These are phyloP conservation scores for Scenedesmus sp. DNA, from an alignment of 163 green algal genomes.

Conservation along the genomic window DNA sequence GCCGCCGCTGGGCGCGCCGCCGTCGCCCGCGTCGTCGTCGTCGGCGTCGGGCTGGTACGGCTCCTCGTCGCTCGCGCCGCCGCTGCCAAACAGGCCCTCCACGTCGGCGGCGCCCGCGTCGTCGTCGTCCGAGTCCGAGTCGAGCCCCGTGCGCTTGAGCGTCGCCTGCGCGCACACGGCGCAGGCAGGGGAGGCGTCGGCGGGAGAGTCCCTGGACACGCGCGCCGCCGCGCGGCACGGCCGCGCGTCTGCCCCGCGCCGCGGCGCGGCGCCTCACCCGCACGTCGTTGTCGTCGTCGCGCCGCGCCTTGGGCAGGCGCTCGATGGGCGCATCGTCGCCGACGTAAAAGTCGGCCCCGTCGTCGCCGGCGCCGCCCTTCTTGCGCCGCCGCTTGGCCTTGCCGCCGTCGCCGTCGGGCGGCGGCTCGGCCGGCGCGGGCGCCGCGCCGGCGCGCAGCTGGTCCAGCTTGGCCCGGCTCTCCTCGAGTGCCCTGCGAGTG, in stretches of 20 bases:
- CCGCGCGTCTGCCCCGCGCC: too few relatives aligned
- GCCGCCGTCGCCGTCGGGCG: not conserved
- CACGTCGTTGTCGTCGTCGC: not conserved
- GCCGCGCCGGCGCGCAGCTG: not conserved
- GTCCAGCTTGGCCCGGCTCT: constrained; percentile 6
- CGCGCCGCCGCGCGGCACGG: too few relatives aligned
- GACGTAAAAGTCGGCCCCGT: constrained; percentile 33
- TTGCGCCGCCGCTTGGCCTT: constrained; percentile 2
- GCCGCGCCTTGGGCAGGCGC: constrained; percentile 23
- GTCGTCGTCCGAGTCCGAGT: constrained; percentile 25
- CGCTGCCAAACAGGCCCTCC: constrained; percentile 21
- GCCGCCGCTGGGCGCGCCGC: too few relatives aligned
- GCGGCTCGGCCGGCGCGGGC: not conserved
- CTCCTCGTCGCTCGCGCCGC: too few relatives aligned
- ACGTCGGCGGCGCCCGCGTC: not conserved
- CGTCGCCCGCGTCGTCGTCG: too few relatives aligned
- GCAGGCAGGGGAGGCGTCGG: too few relatives aligned
- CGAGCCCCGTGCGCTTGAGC: not conserved
- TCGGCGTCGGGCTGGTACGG: too few relatives aligned
- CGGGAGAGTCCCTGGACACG: too few relatives aligned
- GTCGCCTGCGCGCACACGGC: constrained; percentile 3
- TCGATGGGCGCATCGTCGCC: constrained; percentile 33
- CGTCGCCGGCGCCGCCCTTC: not conserved
- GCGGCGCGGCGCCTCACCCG: too few relatives aligned
- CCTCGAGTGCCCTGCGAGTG: constrained; percentile 28